Evolutionary conservation across 108 stramenopile genomes (phyloP).

Genomic region (Skeletonema menzelii): DNA sequence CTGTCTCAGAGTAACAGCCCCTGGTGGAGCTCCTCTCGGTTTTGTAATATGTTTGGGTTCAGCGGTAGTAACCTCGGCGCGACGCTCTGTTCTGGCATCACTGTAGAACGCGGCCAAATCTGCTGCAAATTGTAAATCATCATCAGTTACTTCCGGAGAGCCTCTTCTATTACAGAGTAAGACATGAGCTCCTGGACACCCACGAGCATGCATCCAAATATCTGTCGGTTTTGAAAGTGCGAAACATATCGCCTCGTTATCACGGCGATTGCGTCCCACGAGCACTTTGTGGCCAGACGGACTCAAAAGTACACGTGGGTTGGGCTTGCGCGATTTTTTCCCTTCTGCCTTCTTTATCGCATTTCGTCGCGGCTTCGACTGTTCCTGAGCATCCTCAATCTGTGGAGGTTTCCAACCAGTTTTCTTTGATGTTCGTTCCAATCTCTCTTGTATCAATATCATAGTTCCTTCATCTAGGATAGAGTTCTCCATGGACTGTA

Average conservation of each 20-base stretch:
- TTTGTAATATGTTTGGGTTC: conserved; percentile 86
- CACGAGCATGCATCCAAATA: conserved; percentile 86
- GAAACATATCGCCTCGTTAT: conserved; percentile 84
- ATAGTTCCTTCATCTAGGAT: conserved; percentile 60
- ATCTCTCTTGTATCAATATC: conserved; percentile 56
- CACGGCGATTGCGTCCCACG: conserved; percentile 84
- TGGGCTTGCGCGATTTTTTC: conserved; percentile 33
- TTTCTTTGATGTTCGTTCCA: conserved; percentile 57
- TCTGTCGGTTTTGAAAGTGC: conserved; percentile 70
- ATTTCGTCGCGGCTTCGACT: not conserved
- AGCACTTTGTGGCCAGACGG: conserved; percentile 78
- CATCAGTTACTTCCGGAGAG: conserved; percentile 57
- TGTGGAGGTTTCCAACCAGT: conserved; percentile 60
- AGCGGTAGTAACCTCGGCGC: conserved; percentile 72
- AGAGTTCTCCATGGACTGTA: conserved; percentile 36
- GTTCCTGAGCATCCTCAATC: not conserved
- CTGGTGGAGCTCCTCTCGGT: conserved; percentile 81
- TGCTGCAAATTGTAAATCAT: conserved; percentile 78
- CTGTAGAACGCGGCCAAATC: conserved; percentile 85
- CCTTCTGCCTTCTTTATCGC: conserved; percentile 4
- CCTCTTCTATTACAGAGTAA: conserved; percentile 71
- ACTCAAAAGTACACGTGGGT: conserved; percentile 60
- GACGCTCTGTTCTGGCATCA: conserved; percentile 71
- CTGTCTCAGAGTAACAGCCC: conserved; percentile 79
- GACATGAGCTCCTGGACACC: conserved; percentile 88